Conservation (phyloP, 225 moss, liverwort and hornwort species). For the Polytrichum formosum region DNA sequence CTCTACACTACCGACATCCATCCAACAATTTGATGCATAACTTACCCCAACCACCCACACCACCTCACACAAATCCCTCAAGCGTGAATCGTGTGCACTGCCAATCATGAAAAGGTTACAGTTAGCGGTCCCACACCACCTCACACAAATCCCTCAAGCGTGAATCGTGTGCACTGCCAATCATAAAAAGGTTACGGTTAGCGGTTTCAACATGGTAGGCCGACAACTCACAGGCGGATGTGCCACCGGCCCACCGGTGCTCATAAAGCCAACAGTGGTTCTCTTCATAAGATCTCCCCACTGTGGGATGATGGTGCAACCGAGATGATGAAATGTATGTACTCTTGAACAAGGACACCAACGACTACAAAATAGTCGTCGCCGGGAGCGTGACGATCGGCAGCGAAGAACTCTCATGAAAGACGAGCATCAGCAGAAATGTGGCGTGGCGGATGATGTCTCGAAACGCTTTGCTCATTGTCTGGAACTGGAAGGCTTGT, state of each 20-base stretch:
- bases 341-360: not conserved
- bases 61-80: no score
- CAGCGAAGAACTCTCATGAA: not conserved
- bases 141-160: no score
- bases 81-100: no score
- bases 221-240: conserved; percentile 3
- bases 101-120: no score
- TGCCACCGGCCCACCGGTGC: not conserved
- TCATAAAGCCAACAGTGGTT: conserved; percentile 1
- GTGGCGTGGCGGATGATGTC: no score
- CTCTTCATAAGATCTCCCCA: not conserved
- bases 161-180: not conserved
- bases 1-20: no score
- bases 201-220: conserved; percentile 4
- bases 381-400: not conserved
- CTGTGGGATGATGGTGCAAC: not conserved
- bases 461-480: no score
- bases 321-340: not conserved
- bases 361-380: conserved; percentile 5
- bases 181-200: not conserved
- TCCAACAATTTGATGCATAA: no score
- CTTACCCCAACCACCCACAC: no score
- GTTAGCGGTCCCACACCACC: no score
- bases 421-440: not conserved
- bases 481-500: no score